These are phyloP conservation scores for Nakaseomyces bracarensis DNA, from an alignment of 1,139 yeast genomes.

Conservation along the genomic window DNA sequence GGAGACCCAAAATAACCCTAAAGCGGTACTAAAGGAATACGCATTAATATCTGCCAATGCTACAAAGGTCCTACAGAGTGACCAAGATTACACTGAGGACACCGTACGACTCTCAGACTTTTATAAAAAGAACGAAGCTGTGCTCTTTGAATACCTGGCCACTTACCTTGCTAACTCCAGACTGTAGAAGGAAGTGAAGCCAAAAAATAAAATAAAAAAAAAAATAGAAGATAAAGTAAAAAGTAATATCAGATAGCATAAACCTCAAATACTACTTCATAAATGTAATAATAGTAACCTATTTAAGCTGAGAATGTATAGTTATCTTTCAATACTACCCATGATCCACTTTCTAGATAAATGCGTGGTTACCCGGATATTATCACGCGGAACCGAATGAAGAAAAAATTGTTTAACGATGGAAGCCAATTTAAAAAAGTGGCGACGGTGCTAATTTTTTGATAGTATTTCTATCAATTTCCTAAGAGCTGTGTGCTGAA, in stretches of 20 bases:
- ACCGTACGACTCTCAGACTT: constrained; percentile 74
- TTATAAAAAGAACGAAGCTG: constrained; percentile 36
- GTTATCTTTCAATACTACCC: too few relatives aligned
- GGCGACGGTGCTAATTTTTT: constrained; percentile 1
- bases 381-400: not conserved
- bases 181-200: not conserved
- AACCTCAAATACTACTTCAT: too few relatives aligned
- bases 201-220: too few relatives aligned
- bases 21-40: constrained; percentile 64
- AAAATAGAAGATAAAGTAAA: too few relatives aligned
- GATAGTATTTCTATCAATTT: too few relatives aligned
- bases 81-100: constrained; percentile 87
- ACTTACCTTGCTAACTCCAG: constrained; percentile 2
- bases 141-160: constrained; percentile 5
- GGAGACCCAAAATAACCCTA: constrained; percentile 69
- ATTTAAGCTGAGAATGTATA: too few relatives aligned
- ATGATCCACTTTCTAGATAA: too few relatives aligned
- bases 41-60: constrained; percentile 67
- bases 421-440: not conserved
- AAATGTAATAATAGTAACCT: too few relatives aligned
- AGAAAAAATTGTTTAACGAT: not conserved
- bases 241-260: too few relatives aligned
- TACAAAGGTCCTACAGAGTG: constrained; percentile 68
- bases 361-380: not conserved
- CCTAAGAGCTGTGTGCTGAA: too few relatives aligned